Evolutionary conservation across 176 grass and related monocot species (phyloP).

Genomic region (Hsuehochloa calcarea): DNA sequence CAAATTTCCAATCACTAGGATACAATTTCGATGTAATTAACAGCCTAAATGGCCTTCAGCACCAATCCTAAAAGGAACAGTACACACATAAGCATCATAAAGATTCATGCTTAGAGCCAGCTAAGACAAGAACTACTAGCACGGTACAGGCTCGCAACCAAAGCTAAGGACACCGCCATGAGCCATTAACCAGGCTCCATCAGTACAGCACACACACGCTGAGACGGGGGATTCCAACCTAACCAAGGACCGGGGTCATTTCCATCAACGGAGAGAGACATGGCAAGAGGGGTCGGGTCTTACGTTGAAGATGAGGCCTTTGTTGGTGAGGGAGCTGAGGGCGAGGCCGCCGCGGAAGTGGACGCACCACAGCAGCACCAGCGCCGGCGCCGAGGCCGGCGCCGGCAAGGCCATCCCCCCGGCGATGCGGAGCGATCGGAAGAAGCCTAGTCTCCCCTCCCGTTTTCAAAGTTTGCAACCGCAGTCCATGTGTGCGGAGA

Average conservation of each 20-base stretch:
- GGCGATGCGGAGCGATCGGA: not conserved
- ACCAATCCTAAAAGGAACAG: not conserved
- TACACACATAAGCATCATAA: not conserved
- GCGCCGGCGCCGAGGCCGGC: conserved; percentile 32
- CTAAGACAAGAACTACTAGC: not conserved
- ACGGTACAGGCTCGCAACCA: not conserved
- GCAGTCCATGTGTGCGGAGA: not conserved
- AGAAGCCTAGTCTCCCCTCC: not conserved
- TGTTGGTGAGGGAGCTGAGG: conserved; percentile 48
- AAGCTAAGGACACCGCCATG: not conserved
- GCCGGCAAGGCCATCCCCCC: conserved; percentile 42
- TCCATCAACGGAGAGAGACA: not conserved
- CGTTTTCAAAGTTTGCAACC: not conserved
- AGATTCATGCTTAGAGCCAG: not conserved
- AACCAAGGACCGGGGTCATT: not conserved
- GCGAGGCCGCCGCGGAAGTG: conserved; percentile 76
- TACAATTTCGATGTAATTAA: conserved; percentile 10
- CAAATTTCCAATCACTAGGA: not conserved
- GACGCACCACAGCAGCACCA: conserved; percentile 81
- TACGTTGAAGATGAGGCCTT: conserved; percentile 48
- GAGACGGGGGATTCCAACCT: not conserved
- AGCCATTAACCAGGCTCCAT: not conserved
- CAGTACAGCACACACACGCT: not conserved
- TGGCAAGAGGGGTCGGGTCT: not conserved
- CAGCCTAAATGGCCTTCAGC: not conserved